phyloP scores from a whole-genome alignment of 805 yeast species.

The Ogataea nonfermentans region DNA sequence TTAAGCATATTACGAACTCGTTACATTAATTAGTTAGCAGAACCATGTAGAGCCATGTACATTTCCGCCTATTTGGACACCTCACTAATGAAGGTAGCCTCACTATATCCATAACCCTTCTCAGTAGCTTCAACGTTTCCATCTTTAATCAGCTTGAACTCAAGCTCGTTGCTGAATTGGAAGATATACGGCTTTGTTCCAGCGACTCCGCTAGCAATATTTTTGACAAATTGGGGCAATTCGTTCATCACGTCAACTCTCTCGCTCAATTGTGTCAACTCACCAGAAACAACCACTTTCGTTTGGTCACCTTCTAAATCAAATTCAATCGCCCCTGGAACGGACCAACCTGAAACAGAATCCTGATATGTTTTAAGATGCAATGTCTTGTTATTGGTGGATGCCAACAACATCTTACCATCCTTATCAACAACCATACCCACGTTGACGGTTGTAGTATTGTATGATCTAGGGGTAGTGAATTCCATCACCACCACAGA shows the following conservation, averaged over 20 bases:
- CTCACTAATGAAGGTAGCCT: slow-evolving; percentile 72
- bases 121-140: slow-evolving; percentile 46
- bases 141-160: slow-evolving; percentile 35
- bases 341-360: slow-evolving; percentile 89
- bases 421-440: slow-evolving; percentile 70
- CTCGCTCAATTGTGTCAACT: slow-evolving; percentile 64
- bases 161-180: slow-evolving; percentile 73
- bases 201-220: slow-evolving; percentile 88
- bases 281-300: slow-evolving; percentile 56
- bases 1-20: slow-evolving; percentile 4
- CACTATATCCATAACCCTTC: slow-evolving; percentile 67
- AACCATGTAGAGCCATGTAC: too few species aligned
- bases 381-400: slow-evolving; percentile 61
- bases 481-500: slow-evolving; percentile 91
- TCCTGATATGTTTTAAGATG: slow-evolving; percentile 60
- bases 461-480: slow-evolving; percentile 90
- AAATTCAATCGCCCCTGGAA: slow-evolving; percentile 68
- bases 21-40: slow-evolving; percentile 7
- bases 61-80: slow-evolving; percentile 2
- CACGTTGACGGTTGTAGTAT: slow-evolving; percentile 71
- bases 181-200: slow-evolving; percentile 97
- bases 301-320: slow-evolving; percentile 44
- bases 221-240: slow-evolving; percentile 90
- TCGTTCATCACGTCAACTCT: slow-evolving; percentile 98
- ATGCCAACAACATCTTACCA: slow-evolving; percentile 56